Base-by-base conservation (phyloP, 805 yeast species). In the Hanseniaspora mollemarum region DNA sequence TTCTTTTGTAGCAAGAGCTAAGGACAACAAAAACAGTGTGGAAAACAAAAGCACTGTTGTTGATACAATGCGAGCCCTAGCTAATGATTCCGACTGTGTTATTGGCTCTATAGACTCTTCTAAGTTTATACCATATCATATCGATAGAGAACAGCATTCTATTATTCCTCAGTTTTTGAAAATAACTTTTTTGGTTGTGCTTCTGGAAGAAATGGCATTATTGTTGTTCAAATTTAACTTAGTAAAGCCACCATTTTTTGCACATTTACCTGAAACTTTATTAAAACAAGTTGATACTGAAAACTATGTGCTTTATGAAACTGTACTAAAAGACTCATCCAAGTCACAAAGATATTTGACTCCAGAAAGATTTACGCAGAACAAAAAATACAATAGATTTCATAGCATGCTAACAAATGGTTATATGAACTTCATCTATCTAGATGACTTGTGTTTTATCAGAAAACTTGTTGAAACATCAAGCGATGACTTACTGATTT, bases 201-300 rank as follows among this genome's bases (percentile, higher is more conserved):
- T 48, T 2, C 22, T 48, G 2, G 51, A 48, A 22, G 51, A 48
- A 18, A 15, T 48, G 1, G 32, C 45, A 0, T 16, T 48, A 18
- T 10, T 48, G 0, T 33, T 48, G 15, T 18, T 48, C 1, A 48
- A 40, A 28, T 32, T 40, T 28, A 48, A 48, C 13, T 18, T 18
- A 16, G n/a, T 48, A 13, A 48, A 37, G 26, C 51, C 51, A 3
- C 51, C 51, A 9, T 48, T 48, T 24, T 48, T 48, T 33, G 51
- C 51, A 3, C 51, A 48, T 24, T 32, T 48, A 2, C 51, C 51
- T 12, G 51, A 48, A 18, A 48, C 51, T 2, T 33, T 48, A 29
- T 22, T 13, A n/a, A 39, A 48, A 21, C 45, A 48, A 15, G 21
- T 48, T 15, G 45, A 48, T 18, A n/a, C 15, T 39, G 32, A 39